Base-by-base conservation (phyloP, 306 rosid species). In the Hippophae tibetana region DNA sequence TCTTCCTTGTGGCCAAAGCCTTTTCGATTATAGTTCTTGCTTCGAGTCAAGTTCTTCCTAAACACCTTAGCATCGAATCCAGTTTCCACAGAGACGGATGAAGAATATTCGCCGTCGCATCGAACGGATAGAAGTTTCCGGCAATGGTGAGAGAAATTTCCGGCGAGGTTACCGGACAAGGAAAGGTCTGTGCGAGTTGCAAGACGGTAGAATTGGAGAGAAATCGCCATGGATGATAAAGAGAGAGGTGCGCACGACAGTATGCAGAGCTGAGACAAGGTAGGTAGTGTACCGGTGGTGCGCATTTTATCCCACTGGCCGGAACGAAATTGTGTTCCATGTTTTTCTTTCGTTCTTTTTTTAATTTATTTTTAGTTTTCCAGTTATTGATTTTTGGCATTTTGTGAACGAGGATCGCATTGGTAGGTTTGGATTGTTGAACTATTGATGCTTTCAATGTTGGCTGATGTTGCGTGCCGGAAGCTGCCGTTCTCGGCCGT, bases 1-100 rank as follows among this genome's bases (percentile, higher is more conserved):
- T 75, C 99, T 18, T 88, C 90, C 77, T 92, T 86, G 74, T 77
- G 65, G 10, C 99, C 99, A 54, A 92, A 92, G 3, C 99, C 99
- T 60, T 63, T 74, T 38, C 96, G 94, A 43, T 92, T 92, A 61
- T 92, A 92, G 59, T 92, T 92, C 62, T 84, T 66, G 60, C 99
- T 86, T 65, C 96, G 68, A 3, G 96, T 86, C n/a, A 92, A 77
- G 68, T 81, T 92, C 87, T 79, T 84, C 7, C 99, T 72, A 87
- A 92, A 92, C 40, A 82, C 73, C 75, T 92, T 92, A 4, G 96
- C 79, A 40, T 92, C 96, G 62, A 92, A 92, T 13, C 85, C 81
- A 31, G 95, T 60, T 47, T 77, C 86, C 12, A 52, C 75, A 8
- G 82, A 59, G 55, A 63, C 69, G 1, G 84, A 66, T 7, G 79